Base-by-base conservation (phyloP, 108 stramenopile species). In the Cyclotella distinguenda region DNA sequence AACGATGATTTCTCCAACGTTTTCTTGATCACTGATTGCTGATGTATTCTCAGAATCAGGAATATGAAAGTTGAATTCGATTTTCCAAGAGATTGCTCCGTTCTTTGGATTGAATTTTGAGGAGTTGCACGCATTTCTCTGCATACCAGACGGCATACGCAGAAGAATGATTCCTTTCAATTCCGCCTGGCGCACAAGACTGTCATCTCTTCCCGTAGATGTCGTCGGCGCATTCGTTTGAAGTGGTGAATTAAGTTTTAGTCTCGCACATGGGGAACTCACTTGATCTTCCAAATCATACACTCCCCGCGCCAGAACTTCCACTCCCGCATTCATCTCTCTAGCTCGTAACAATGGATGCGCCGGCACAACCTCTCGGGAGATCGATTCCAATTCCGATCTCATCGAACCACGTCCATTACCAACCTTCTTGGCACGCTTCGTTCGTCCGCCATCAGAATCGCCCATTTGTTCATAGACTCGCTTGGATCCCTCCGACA, bases 81-180 rank as follows among this genome's bases (percentile, higher is more conserved):
- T 60, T 59, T 78, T 79, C 79, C 76, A 80, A 7, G 42, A 16
- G n/a, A 80, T 59, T 5, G 23, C 18, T 7, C 70, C 64, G 22
- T 39, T 59, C 64, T 80, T 81, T 43, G 58, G 52, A 46, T 75
- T 59, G 43, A 66, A 68, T 49, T 69, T 72, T n/a, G 87, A 80
- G 8, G 82, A 74, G 53, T 91, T 91, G 6, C 64, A 59, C 45
- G 60, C 76, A 52, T 74, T 85, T 12, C 90, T 78, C 48, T 76
- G 64, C 86, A 91, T 86, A 9, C 84, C 74, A 18, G 56, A 35
- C 6, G 90, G 87, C 87, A 91, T 87, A 31, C 88, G 38, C 46
- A 88, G 58, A 1, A 91, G 32, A 21, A 50, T 70, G 12, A 81
- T 74, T 0, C 80, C 81, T n/a, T 83, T 81, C 21, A 72, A 56